Evolutionary conservation across 345 rosid species (phyloP), one percentile per base, ranked within the genome.

Genomic region (Dimocarpus longan): DNA sequence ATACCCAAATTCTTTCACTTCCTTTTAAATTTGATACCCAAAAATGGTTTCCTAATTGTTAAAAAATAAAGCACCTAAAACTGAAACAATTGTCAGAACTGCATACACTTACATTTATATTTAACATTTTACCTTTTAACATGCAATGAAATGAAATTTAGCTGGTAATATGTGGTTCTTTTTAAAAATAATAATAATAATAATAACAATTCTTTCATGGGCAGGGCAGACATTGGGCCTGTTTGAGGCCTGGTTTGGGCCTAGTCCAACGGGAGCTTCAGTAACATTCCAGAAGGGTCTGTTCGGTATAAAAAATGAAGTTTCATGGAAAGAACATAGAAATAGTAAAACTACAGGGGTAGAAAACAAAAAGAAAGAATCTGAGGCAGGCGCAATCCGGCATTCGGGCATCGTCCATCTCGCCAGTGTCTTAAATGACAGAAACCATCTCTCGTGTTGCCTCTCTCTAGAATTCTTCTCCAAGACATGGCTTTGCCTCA

Each of bases 401-500:
- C 71, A 71, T 66, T 54, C 65, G 22, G 40, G 75, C 73, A 71
- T 72, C 72, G 81, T 59, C 72, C 79, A 68, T 54, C 80, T 68
- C 79, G 74, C 88, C 78, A 7, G 37, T n/a, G 37, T 39, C 71
- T 24, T 60, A 62, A 42, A 46, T 68, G 42, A 24, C 73, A 21
- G 37, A 46, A 65, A 8, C 24, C 63, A 18, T 52, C 16, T 6
- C 5, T 13, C 64, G 3, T 40, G 37, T 32, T 46, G 15, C 75
- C 65, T 76, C 68, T 80, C 82, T 87, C 56, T 79, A 8, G 46
- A 60, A 39, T 62, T 13, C 4, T 28, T 65, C 66, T 63, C 56
- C 65, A 60, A 46, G 62, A 73, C 79, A 87, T 89, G 98, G 97
- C 94, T 81, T 82, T 85, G 43, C 94, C 87, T 82, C 94, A 80